phyloP scores from a whole-genome alignment of 495 filamentous ascomycete genomes.

The Neurospora sp. region DNA sequence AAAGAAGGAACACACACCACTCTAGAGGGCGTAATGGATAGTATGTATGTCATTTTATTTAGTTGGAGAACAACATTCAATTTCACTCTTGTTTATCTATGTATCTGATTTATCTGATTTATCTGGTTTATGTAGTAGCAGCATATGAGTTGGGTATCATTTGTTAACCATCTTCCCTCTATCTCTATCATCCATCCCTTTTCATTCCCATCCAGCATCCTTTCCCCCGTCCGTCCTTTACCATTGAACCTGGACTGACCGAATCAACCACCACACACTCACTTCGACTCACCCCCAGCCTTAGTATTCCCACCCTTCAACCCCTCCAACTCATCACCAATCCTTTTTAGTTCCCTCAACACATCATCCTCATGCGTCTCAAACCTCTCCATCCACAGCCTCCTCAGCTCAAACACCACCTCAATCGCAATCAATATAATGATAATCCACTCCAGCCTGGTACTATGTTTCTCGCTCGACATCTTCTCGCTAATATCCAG shows the following conservation, averaged over 20 bases:
- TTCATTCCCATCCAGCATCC: not conserved
- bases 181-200: not conserved
- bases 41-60: not conserved
- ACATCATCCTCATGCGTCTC: slow-evolving; percentile 17
- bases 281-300: too few relatives aligned
- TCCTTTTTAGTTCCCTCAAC: slow-evolving; percentile 9
- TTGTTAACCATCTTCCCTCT: not conserved
- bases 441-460: slow-evolving; percentile 92
- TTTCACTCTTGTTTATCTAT: not conserved
- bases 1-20: too few relatives aligned
- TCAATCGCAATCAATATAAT: slow-evolving; percentile 90
- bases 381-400: slow-evolving; percentile 35
- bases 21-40: too few relatives aligned
- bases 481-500: slow-evolving; percentile 83
- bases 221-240: not conserved
- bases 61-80: not conserved
- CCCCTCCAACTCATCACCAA: slow-evolving; percentile 4
- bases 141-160: slow-evolving; percentile 16
- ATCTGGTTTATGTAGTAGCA: not conserved
- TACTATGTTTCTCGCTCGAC: slow-evolving; percentile 79
- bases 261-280: too few relatives aligned
- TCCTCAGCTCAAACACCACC: slow-evolving; percentile 53
- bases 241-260: too few relatives aligned
- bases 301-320: not conserved
- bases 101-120: not conserved